Conservation (phyloP, 805 yeast genomes). For the Ascoidea rubescens region DNA sequence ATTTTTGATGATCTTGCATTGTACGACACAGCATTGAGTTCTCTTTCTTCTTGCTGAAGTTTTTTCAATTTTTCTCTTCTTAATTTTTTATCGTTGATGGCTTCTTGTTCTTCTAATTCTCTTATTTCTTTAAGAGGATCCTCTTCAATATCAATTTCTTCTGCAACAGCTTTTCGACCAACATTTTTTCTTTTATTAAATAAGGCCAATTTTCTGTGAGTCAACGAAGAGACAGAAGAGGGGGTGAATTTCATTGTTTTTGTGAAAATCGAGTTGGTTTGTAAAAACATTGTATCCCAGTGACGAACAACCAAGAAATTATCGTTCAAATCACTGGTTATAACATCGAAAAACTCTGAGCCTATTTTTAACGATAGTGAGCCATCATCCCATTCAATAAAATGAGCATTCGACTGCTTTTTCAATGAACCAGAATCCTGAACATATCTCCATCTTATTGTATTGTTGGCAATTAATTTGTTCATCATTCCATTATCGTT, state of each 20-base stretch:
- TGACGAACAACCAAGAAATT: constrained; percentile 60
- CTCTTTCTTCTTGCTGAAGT: constrained; percentile 8
- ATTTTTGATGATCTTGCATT: background rate
- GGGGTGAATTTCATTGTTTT: constrained; percentile 71
- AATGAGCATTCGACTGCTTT: constrained; percentile 80
- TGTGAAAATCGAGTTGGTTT: constrained; percentile 49
- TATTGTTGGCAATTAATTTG: constrained; percentile 61
- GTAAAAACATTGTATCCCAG: constrained; percentile 57
- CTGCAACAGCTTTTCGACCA: constrained; percentile 22
- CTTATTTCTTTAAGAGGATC: constrained; percentile 64
- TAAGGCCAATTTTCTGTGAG: constrained; percentile 68
- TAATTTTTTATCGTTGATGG: constrained; percentile 51
- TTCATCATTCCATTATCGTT: constrained; percentile 44
- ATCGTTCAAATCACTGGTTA: constrained; percentile 49
- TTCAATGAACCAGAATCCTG: constrained; percentile 54
- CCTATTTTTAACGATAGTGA: constrained; percentile 77
- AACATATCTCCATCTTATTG: constrained; percentile 89
- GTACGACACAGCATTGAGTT: background rate
- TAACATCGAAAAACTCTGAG: constrained; percentile 71
- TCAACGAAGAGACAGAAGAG: constrained; percentile 74
- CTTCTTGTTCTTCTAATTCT: constrained; percentile 52
- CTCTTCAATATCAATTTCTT: constrained; percentile 25
- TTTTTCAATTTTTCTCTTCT: constrained; percentile 40
- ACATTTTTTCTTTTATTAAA: constrained; percentile 34
- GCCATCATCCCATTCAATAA: constrained; percentile 93